Evolutionary conservation across 768 basidiomycete genomes (phyloP), one percentile per base, ranked within the genome.

Genomic region (Auriscalpium vulgare): DNA sequence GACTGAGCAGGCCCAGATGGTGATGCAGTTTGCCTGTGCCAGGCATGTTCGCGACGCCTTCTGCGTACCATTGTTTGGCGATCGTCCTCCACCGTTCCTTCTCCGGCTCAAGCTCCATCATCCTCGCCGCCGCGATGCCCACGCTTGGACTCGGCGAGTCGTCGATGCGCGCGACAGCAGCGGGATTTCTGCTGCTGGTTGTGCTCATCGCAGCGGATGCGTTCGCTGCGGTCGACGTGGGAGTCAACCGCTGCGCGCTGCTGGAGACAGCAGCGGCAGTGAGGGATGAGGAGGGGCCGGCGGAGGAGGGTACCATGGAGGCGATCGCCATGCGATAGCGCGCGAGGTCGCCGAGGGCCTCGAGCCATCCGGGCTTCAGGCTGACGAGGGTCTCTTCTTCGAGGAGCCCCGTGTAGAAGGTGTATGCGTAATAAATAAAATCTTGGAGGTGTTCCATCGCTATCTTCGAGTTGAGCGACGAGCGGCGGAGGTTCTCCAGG

Each of bases 11-110:
- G 2, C 94, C 97, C 13, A 99, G 72, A 65, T 97, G 92, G 66
- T 97, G 94, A 68, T 98, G 97, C 43, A 99, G 72, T 66, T 95
- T 86, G 3, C 97, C 97, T 5, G 86, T 85, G n/a, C 94, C 95
- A 1, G 97, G 97, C 48, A 87, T 89, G 63, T 91, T 91, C 8
- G 83, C 81, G 37, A 99, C 74, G 0, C 94, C 95, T 38, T 82
- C 77, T 16, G 82, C 86, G 68, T 95, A 99, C 97, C 97, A 99
- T 34, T 94, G 91, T 61, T 86, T 74, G 4, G 95, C 94, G 46
- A 93, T 88, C 37, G 77, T 77, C 38, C 93, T 73, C 97, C 97
- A 99, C 4, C 87, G 80, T 65, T 97, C 95, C 63, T 91, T 86
- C 72, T 97, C 90, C 0, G 90, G 87, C 62, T 93, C 91, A 63